A percentile compares a stretch with the other conserved stretches of the same genome.
Evolutionary conservation across 179 eudicot genomes (phyloP).

Genomic region (Silene coronaria): DNA sequence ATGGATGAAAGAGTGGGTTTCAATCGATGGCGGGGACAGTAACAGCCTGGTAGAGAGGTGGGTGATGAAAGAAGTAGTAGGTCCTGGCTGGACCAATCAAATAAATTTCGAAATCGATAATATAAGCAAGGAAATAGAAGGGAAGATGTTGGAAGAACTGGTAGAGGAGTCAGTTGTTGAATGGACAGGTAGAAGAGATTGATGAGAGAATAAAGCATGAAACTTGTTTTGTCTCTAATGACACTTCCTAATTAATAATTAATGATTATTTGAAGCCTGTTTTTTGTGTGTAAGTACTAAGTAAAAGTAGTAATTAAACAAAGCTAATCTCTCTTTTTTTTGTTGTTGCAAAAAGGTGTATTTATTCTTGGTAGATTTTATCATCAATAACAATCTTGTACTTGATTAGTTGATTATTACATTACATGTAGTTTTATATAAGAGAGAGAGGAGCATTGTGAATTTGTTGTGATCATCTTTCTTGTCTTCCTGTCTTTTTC

Average conservation of each 20-base stretch:
- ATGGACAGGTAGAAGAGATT: conserved; percentile 42
- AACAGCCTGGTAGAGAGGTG: conserved; percentile 53
- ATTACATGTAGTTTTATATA: background rate
- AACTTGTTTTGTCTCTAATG: conserved; percentile 1
- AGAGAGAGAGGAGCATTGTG: background rate
- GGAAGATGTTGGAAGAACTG: conserved; percentile 65
- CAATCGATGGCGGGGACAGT: conserved; percentile 27
- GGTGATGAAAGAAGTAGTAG: conserved; percentile 60
- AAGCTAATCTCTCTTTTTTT: conserved; percentile 18
- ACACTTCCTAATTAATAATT: conserved; percentile 16
- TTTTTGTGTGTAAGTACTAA: conserved; percentile 28
- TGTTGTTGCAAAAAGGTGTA: conserved; percentile 7
- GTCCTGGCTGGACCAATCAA: conserved; percentile 57
- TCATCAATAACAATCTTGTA: background rate
- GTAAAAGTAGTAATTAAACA: conserved; percentile 25
- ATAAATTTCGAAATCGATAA: conserved; percentile 48
- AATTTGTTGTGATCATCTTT: background rate
- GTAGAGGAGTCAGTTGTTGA: conserved; percentile 56
- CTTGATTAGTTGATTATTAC: too few relatives aligned
- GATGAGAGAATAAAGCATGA: conserved; percentile 6
- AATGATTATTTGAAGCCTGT: conserved; percentile 17
- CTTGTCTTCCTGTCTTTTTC: background rate
- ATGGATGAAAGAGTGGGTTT: conserved; percentile 54
- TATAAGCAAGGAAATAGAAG: conserved; percentile 65
- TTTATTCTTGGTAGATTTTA: background rate